Base-by-base conservation (phyloP, 2,329 filamentous ascomycete species). In the Claviceps sp. region DNA sequence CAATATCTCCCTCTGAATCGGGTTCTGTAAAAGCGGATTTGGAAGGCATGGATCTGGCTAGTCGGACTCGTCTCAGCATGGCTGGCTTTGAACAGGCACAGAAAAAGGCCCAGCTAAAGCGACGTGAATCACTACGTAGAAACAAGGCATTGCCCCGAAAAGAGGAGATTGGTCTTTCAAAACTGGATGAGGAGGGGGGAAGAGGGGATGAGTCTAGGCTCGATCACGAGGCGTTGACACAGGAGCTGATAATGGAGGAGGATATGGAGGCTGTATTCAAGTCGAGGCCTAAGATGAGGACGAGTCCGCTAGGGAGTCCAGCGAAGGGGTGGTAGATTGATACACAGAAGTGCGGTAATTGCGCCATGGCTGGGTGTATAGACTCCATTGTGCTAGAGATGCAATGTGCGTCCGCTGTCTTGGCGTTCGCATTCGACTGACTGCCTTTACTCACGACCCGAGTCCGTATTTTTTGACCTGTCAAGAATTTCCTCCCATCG, bases 231-330 rank as follows among this genome's bases (percentile, higher is more conserved):
- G 74, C 81, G 1, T 74, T 86, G 8, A 74, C 77, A 0, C 84
- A 91, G 61, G 78, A 84, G 56, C 68, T 95, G 42, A 82, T 95
- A 52, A 75, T 54, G 16, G 76, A 83, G 51, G 82, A 88, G 57
- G 88, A 94, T 54, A 86, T 89, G 65, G 84, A 86, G 54, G 85
- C 84, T 26, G 84, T 95, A 1, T 96, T 96, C 65, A 87, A 84
- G 68, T 90, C 87, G 56, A 70, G 90, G 57, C 90, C 90, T 0
- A 85, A 82, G 65, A 81, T 96, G 58, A 83, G 84, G 57, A 79
- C 79, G 11, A 95, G 89, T 64, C 89, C 89, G 1, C 64, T 81
- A 2, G 70, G 72, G 8, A 77, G 72, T 52, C 77, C 77, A 2
- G 67, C 63, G 5, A 69, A 64, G 53, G 64, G 67, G 26, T 68